Evolutionary conservation across 441 rosid genomes (phyloP), one percentile per base, ranked within the genome.

Genomic region (Populus hybrid): DNA sequence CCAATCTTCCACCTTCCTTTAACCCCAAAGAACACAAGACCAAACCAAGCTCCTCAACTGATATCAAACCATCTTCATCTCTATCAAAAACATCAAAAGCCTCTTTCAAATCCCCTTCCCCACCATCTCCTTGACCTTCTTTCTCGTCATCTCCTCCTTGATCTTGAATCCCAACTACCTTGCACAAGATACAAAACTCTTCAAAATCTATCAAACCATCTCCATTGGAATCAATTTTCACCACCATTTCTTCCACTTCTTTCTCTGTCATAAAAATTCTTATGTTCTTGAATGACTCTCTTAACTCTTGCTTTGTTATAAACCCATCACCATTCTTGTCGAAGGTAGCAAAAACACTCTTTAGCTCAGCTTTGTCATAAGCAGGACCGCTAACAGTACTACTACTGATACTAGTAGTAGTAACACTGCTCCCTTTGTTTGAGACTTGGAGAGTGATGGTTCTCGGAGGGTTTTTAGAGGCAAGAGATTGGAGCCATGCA

Each of bases 11-110:
- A 31, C 93, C 93, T 82, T 88, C 86, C 5, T 77, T 83, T 70
- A 91, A 78, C 61, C 92, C 92, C 76, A 91, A 53, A 24, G 88
- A 85, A 9, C 80, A 77, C 83, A 91, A 29, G 70, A 91, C 89
- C 38, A 29, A 56, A 2, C 89, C 86, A 68, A 91, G 78, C 80
- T 91, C 95, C 78, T 88, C 91, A 63, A 82, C 91, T 2, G 92
- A 82, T 23, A 91, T 91, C 64, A 85, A 70, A 75, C 93, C 93
- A 71, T 91, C 89, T 76, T 79, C 78, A 68, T 91, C 86, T 71
- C 71, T 83, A 20, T 90, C 95, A 64, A 91, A 90, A 82, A 91
- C 89, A 20, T 90, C 89, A 56, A 91, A 90, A 68, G 88, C 95
- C 40, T 88, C 89, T 74, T 81, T 87, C 82, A 90, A 72, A 40